Evolutionary conservation across 2,329 filamentous ascomycete genomes (phyloP), one percentile per base, ranked within the genome.

Genomic region (Mycosphaerelloides madeirae): DNA sequence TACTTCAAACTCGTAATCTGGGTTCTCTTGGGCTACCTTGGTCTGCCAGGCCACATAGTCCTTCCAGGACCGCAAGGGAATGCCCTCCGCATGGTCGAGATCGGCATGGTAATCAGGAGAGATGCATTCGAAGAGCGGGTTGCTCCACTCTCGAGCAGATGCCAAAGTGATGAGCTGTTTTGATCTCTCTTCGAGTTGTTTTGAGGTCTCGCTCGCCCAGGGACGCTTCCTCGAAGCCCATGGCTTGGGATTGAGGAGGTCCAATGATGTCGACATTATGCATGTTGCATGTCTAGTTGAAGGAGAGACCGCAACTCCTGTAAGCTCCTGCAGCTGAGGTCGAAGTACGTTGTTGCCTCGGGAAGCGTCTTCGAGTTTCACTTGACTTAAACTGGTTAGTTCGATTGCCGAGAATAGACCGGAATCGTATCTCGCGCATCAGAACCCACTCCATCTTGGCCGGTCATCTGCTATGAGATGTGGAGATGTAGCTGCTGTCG

Each of bases 1-100:
- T 1, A 44, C 36, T 20, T 49, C 43, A 31, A 52, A 52, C 2
- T 40, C 35, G 33, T 52, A 46, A 6, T 34, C 43, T n/a, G 46
- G 45, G 22, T 49, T 46, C 11, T 39, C 35, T 13, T 34, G 25
- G 2, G 39, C 46, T 3, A 46, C 37, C 3, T 41, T 19, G 8
- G 43, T 33, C 32, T 48, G 49, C 15, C 43, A 28, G 12, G 43
- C 40, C 3, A 48, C 20, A 31, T 46, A 49, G 6, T 34, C 36
- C 8, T 35, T 14, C 49, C 49, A 52, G 14, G 45, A 46, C 31
- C 46, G 32, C 6, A 49, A 39, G 8, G 37, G 19, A 25, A 41
- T 16, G 3, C 49, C 46, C 0, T 32, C 41, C 1, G 43, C 33
- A 14, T 49, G 46, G n/a, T 52, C 49, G 15, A 52, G 48, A 29